These are phyloP conservation scores for Paxillus ammoniavirescens DNA, from an alignment of 768 basidiomycete genomes.

Conservation along the genomic window DNA sequence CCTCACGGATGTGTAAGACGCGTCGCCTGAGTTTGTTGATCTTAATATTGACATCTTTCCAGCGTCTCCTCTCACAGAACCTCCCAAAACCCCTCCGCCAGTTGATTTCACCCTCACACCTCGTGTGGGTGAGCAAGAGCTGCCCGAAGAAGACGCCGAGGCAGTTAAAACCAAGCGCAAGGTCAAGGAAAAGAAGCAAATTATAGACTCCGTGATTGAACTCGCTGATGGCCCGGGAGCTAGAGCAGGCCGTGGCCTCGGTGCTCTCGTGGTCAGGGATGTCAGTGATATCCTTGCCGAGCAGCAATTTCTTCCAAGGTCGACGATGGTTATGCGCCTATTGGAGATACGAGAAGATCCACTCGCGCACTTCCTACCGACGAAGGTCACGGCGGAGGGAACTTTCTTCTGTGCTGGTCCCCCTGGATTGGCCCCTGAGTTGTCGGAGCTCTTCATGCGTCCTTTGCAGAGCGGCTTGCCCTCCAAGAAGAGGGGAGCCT, in stretches of 20 bases:
- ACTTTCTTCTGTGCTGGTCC: slow-evolving; percentile 83
- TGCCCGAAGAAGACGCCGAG: slow-evolving; percentile 38
- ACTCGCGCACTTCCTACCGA: slow-evolving; percentile 81
- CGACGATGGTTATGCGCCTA: slow-evolving; percentile 80
- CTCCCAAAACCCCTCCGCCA: slow-evolving; percentile 77
- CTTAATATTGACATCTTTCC: slow-evolving; percentile 9
- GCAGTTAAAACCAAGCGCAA: slow-evolving; percentile 47
- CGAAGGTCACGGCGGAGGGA: slow-evolving; percentile 66
- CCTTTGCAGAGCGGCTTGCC: slow-evolving; percentile 50
- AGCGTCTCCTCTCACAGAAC: slow-evolving; percentile 78
- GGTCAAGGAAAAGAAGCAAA: slow-evolving; percentile 77
- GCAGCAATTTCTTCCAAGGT: slow-evolving; percentile 84
- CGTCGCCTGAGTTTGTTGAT: not conserved
- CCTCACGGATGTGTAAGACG: slow-evolving; percentile 67
- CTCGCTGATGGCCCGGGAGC: slow-evolving; percentile 62
- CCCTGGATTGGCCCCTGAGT: slow-evolving; percentile 77
- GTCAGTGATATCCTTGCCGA: slow-evolving; percentile 74
- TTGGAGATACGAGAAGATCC: slow-evolving; percentile 86
- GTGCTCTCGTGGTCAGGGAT: slow-evolving; percentile 50
- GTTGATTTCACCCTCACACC: slow-evolving; percentile 47
- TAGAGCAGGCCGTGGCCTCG: slow-evolving; percentile 55
- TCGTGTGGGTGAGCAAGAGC: slow-evolving; percentile 40
- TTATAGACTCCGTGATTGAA: slow-evolving; percentile 89
- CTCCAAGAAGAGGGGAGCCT: slow-evolving; percentile 60
- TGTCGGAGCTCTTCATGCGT: slow-evolving; percentile 82